A percentile compares a stretch with the other conserved stretches of the same genome.
Conservation (phyloP, 345 rosid species). For the Chamaenerion angustifolium region DNA sequence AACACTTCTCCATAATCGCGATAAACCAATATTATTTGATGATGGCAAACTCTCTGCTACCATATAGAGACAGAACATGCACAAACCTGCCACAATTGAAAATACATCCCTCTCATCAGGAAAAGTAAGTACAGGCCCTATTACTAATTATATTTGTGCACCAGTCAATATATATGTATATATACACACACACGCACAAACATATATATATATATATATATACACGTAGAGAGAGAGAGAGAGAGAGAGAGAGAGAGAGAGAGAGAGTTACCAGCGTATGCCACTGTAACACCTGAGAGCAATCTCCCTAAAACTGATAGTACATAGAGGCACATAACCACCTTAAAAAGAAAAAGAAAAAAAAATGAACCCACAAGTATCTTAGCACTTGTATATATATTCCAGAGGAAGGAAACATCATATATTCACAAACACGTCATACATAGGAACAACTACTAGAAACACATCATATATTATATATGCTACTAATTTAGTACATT, state of each 20-base stretch:
- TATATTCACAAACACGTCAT: too few relatives aligned
- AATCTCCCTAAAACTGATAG: conserved; percentile 66
- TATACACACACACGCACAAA: too few relatives aligned
- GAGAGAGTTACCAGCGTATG: conserved; percentile 66
- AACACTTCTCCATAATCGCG: conserved; percentile 24
- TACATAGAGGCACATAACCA: conserved; percentile 55
- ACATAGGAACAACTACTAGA: too few relatives aligned
- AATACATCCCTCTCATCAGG: not conserved
- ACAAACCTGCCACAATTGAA: conserved; percentile 37
- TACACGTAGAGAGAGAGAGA: not conserved
- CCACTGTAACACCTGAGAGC: conserved; percentile 76
- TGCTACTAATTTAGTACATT: too few relatives aligned
- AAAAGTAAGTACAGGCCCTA: too few relatives aligned
- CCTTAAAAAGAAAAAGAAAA: conserved; percentile 30
- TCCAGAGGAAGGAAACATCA: too few relatives aligned
- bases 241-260: conserved; percentile 4
- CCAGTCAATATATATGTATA: not conserved
- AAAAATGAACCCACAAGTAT: too few relatives aligned
- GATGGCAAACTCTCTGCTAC: conserved; percentile 43
- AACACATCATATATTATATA: too few relatives aligned
- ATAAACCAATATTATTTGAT: conserved; percentile 21
- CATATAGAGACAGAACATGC: conserved; percentile 69
- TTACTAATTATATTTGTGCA: not conserved
- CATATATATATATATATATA: too few relatives aligned
- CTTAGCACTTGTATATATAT: too few relatives aligned